A percentile compares a stretch with the other conserved stretches of the same genome.
Conservation (phyloP, 768 basidiomycete species). For the Astraeus odoratus region DNA sequence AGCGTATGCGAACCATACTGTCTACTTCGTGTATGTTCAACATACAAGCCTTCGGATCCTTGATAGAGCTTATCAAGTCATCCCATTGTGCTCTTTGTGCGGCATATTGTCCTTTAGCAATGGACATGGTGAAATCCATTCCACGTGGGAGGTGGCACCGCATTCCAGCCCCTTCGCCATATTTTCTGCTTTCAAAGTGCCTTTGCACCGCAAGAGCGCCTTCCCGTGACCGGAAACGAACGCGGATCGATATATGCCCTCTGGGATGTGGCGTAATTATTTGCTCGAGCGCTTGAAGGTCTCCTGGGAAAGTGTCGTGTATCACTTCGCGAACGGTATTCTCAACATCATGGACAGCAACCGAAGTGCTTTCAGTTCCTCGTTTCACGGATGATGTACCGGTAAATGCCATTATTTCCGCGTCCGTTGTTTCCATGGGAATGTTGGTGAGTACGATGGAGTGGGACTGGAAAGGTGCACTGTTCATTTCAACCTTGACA, state of each 20-base stretch:
- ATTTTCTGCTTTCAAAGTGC: conserved; percentile 27
- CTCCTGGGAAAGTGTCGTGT: conserved; percentile 8
- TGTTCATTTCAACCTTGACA: conserved; percentile 42
- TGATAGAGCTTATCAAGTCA: conserved; percentile 29
- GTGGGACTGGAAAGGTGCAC: conserved; percentile 28
- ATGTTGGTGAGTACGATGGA: conserved; percentile 39
- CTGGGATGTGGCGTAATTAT: conserved; percentile 17
- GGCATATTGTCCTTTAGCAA: conserved; percentile 42
- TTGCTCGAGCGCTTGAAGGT: conserved; percentile 12
- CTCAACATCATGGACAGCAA: too few species aligned
- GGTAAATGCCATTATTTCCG: conserved; percentile 25
- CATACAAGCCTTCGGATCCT: conserved; percentile 31
- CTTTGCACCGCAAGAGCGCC: conserved; percentile 36
- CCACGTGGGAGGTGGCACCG: conserved; percentile 41
- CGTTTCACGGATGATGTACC: conserved; percentile 21
- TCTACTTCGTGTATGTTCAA: conserved; percentile 24
- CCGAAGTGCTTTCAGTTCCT: conserved; percentile 20
- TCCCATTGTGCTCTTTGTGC: conserved; percentile 48
- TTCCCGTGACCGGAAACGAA: conserved; percentile 44
- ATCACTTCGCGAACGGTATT: conserved; percentile 15
- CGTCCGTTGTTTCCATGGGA: conserved; percentile 20
- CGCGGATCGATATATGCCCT: conserved; percentile 31
- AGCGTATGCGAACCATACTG: conserved; percentile 31
- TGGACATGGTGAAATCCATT: conserved; percentile 42
- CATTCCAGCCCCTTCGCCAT: conserved; percentile 27